Conservation (phyloP, 352 stramenopile species). For the Achlya hypogyna region DNA sequence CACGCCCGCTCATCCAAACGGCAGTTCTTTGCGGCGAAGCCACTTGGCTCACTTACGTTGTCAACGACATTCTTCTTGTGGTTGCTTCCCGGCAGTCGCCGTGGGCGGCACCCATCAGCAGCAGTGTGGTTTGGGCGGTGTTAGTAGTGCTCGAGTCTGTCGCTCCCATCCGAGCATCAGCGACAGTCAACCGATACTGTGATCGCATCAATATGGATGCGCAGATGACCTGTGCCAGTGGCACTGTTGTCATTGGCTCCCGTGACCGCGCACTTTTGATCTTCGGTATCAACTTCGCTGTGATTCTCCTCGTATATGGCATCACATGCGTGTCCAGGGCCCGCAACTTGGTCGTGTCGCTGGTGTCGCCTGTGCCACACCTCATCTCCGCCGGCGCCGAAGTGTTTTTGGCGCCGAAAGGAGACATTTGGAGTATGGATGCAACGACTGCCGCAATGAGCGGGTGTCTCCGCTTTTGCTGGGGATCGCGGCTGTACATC, state of each 20-base stretch:
- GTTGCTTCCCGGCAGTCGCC: background rate
- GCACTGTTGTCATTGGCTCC: background rate
- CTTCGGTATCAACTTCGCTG: background rate
- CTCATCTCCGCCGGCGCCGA: background rate
- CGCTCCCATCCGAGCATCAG: background rate
- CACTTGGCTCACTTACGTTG: slow-evolving; percentile 5
- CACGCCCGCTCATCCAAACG: background rate
- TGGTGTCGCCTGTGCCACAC: background rate
- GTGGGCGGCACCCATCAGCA: background rate
- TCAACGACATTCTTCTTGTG: slow-evolving; percentile 9
- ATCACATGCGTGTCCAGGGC: background rate
- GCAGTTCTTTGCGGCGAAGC: slow-evolving; percentile 7
- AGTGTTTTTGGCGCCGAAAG: background rate
- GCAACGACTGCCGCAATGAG: background rate
- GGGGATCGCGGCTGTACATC: background rate
- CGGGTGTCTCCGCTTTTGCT: background rate
- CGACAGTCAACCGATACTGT: background rate
- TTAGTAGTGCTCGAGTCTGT: background rate
- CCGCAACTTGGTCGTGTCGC: background rate
- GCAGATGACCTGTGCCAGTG: background rate
- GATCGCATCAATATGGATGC: background rate
- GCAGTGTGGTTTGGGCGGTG: background rate
- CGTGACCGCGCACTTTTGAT: background rate
- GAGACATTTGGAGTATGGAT: background rate
- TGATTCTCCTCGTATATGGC: background rate